Conservation (phyloP, 495 filamentous ascomycete genomes). For the Penicillium waksmanii region DNA sequence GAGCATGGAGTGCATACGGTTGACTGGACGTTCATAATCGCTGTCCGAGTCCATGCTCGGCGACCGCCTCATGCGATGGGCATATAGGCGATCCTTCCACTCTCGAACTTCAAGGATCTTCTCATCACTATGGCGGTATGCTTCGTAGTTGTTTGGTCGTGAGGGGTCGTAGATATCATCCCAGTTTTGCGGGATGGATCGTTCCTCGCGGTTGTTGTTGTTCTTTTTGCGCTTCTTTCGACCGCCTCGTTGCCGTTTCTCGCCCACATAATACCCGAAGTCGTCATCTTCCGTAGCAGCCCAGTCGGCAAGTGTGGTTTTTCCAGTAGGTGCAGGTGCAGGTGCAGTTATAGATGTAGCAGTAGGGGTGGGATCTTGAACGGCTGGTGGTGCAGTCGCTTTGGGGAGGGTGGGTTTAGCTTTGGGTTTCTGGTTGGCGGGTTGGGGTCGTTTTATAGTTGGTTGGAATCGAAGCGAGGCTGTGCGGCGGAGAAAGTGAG, state of each 20-base stretch:
- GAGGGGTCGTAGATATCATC: conserved; percentile 91
- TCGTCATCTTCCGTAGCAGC: conserved; percentile 76
- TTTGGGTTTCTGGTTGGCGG: conserved; percentile 70
- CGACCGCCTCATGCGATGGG: conserved; percentile 63
- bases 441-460: conserved; percentile 70
- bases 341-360: conserved; percentile 23
- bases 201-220: conserved; percentile 48
- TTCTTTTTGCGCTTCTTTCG: conserved; percentile 87
- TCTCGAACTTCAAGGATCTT: conserved; percentile 77
- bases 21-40: conserved; percentile 55
- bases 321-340: conserved; percentile 39
- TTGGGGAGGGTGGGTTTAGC: conserved; percentile 55
- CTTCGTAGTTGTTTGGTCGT: conserved; percentile 81
- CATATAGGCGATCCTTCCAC: conserved; percentile 86
- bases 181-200: conserved; percentile 74
- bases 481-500: conserved; percentile 54
- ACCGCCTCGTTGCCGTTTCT: conserved; percentile 78
- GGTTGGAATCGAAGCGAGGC: conserved; percentile 88
- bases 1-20: conserved; percentile 44
- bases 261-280: conserved; percentile 60
- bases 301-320: conserved; percentile 85
- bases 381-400: conserved; percentile 30
- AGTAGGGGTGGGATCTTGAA: conserved; percentile 28
- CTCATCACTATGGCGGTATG: conserved; percentile 87
- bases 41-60: conserved; percentile 60